These are phyloP conservation scores for Nakazawaea laoshanensis DNA, from an alignment of 805 yeast genomes.

Conservation along the genomic window DNA sequence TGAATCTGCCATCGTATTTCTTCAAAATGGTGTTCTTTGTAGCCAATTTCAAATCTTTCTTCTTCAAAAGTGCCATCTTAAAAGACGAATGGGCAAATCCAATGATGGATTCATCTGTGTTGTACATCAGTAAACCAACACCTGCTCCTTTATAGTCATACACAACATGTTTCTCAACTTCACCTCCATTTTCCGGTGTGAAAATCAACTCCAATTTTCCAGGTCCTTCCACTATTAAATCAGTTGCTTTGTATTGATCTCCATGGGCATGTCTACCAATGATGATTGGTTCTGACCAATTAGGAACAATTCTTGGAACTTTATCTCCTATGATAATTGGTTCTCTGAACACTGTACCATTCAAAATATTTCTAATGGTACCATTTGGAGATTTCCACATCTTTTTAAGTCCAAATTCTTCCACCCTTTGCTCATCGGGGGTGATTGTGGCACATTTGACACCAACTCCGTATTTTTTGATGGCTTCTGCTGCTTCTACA, in stretches of 20 bases:
- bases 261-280: conserved; percentile 85
- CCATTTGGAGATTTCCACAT: conserved; percentile 89
- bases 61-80: conserved; percentile 59
- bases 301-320: conserved; percentile 69
- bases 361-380: conserved; percentile 71
- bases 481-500: conserved; percentile 72
- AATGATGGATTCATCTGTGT: conserved; percentile 67
- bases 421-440: conserved; percentile 74
- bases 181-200: conserved; percentile 54
- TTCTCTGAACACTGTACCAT: conserved; percentile 81
- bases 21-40: conserved; percentile 79
- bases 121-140: conserved; percentile 77
- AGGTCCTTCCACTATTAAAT: conserved; percentile 55
- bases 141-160: conserved; percentile 60
- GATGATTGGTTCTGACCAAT: conserved; percentile 76
- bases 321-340: conserved; percentile 68
- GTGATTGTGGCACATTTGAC: conserved; percentile 82
- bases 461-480: conserved; percentile 68
- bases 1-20: conserved; percentile 76
- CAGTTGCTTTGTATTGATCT: conserved; percentile 80
- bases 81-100: conserved; percentile 80
- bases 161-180: conserved; percentile 38
- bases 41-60: conserved; percentile 57
- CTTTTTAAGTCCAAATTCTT: conserved; percentile 63
- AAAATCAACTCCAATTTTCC: conserved; percentile 61